Base-by-base conservation (phyloP, 306 rosid genomes). In the Dalbergia cultrata region DNA sequence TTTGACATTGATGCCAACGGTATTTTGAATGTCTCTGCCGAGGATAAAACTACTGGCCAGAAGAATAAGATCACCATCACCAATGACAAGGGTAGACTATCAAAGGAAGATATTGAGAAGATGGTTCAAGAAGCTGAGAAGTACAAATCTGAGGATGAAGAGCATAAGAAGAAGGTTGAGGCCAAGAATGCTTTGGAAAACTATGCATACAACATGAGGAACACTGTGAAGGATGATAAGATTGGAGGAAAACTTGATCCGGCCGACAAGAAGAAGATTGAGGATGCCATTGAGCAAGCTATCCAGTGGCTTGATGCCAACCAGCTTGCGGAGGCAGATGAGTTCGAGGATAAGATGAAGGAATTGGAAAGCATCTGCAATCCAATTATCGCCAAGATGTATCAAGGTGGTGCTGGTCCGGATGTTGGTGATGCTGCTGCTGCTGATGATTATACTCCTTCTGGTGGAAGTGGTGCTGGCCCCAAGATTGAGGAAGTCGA, bases 51-150 rank as follows among this genome's bases (percentile, higher is more conserved):
- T 26, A 90, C 91, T 0, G 94, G 94, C 0, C 94, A 90, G 69
- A 90, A 90, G 91, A 90, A 90, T 67, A 90, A 90, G 84, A 90
- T 90, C 80, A 90, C 94, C 5, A 90, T 90, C 76, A 90, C 94
- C 58, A 90, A 90, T 35, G 94, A 90, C 85, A 90, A 90, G 90
- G 93, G 93, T 33, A 84, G 93, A 41, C 77, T 90, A 13, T 90
- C 93, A 3, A 90, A 90, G 90, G 94, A 90, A 34, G 94, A 90
- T 39, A 90, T 90, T 8, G 94, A 90, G 82, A 90, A 90, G 86
- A 90, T 90, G 94, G 94, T 90, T 50, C 94, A 90, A 26, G 94
- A 90, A 76, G 94, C 91, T 0, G 94, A 90, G 86, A 90, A 90
- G 84, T 90, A 90, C 90, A 90, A 90, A 44, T 90, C 91, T 17